Evolutionary conservation across 2,329 filamentous ascomycete species (phyloP), one percentile per base, ranked within the genome.

Genomic region (Cytospora chrysosperma): DNA sequence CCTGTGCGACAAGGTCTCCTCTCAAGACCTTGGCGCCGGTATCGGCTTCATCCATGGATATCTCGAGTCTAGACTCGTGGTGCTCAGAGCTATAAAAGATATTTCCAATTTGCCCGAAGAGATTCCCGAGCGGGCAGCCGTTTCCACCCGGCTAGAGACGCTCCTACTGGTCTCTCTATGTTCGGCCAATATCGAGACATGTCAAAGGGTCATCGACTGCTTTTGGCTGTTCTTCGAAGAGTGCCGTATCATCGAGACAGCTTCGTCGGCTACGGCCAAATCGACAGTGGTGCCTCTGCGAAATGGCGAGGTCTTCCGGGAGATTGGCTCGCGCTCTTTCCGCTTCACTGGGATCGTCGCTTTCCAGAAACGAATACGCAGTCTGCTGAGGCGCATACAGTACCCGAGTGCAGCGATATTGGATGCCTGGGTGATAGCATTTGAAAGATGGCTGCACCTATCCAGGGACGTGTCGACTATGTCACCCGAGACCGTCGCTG

Each of bases 281-380:
- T 75, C 79, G 3, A 77, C 81, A 12, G 27, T 64, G 34, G 79
- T 83, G 0, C 75, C 88, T 17, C 77, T 88, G 53, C 82, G 85
- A 40, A 90, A 90, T 66, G 79, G 80, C 37, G 82, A 86, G 8
- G 76, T 87, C 1, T 89, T 87, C 65, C 75, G 78, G 27, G 86
- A 89, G 66, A 84, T 90, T 58, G 81, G 85, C 1, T 88, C 86
- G 1, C 83, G 81, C 50, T 82, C 81, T 1, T 90, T 89, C 69
- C 80, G 85, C 30, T 88, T 90, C 69, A 90, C 88, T 9, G 88
- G 88, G 1, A 75, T 89, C 9, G 88, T 90, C 13, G 88, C 87
- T 2, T 90, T 90, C 69, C 88, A 90, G 68, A 89, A 89, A 70
- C 81, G 87, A 49, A 80, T 87, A 34, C 81, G 87, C 52, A 79